phyloP scores from a whole-genome alignment of 164 flowering plant species.

The Malania oleifera region DNA sequence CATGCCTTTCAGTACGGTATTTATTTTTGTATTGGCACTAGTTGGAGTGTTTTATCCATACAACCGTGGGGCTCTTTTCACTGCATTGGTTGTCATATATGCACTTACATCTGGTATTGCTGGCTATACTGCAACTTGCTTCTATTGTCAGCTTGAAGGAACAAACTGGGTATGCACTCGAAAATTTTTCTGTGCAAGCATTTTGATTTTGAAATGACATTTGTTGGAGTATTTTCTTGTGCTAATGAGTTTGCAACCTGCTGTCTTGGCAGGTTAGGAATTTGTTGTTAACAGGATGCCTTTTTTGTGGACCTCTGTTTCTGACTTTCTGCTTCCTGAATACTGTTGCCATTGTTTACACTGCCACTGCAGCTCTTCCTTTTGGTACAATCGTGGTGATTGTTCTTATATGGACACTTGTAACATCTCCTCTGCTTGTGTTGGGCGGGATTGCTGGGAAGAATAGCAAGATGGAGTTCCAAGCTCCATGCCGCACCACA shows the following conservation, averaged over 20 bases:
- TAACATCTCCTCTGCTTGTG: conserved; percentile 39
- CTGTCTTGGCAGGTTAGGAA: conserved; percentile 31
- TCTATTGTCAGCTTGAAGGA: conserved; percentile 43
- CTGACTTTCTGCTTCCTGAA: conserved; percentile 40
- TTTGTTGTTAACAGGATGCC: conserved; percentile 36
- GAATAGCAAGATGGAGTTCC: conserved; percentile 39
- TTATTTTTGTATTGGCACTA: conserved; percentile 34
- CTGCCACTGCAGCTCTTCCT: conserved; percentile 42
- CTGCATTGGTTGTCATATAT: conserved; percentile 39
- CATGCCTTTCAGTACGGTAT: conserved; percentile 29
- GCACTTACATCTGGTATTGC: conserved; percentile 41
- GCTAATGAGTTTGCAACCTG: background rate
- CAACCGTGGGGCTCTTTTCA: conserved; percentile 40
- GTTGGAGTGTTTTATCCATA: conserved; percentile 43
- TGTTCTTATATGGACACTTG: conserved; percentile 39
- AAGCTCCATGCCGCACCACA: conserved; percentile 41
- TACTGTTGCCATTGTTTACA: conserved; percentile 39
- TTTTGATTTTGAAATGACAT: background rate
- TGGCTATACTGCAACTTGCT: conserved; percentile 38
- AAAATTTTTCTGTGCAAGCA: background rate
- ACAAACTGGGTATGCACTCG: conserved; percentile 29
- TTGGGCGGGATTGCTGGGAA: conserved; percentile 46
- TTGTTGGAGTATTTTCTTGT: background rate
- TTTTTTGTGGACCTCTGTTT: conserved; percentile 41
- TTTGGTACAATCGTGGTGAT: conserved; percentile 41